A percentile compares a stretch with the other conserved stretches of the same genome.
Conservation (phyloP, 2,329 filamentous ascomycete species). For the Endocalyx cinctus region DNA sequence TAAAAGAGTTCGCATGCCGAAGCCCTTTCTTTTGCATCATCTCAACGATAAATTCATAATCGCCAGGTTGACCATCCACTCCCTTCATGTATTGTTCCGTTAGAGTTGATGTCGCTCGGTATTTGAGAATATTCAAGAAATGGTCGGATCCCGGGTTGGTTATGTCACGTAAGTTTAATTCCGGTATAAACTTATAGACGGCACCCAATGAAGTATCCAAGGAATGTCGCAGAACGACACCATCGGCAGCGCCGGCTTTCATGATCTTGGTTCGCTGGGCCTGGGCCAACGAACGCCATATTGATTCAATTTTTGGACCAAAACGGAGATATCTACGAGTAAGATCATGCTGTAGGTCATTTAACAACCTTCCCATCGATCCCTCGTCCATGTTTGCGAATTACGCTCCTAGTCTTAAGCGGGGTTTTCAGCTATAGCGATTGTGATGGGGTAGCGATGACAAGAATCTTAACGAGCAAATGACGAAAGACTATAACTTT, state of each 20-base stretch:
- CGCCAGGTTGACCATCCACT: conserved; percentile 27
- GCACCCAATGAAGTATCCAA: conserved; percentile 31
- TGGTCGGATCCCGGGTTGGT: conserved; percentile 29
- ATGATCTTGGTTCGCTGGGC: conserved; percentile 30
- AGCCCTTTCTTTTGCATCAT: conserved; percentile 31
- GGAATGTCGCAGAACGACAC: conserved; percentile 30
- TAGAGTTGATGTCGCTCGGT: conserved; percentile 31
- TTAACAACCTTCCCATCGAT: too few species aligned
- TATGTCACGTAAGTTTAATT: conserved; percentile 40
- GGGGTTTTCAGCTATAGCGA: too few species aligned
- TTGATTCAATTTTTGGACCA: conserved; percentile 26
- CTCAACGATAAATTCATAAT: conserved; percentile 28
- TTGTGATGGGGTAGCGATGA: too few species aligned
- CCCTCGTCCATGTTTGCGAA: too few species aligned
- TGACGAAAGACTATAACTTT: too few species aligned
- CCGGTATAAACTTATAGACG: conserved; percentile 36
- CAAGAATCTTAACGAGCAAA: too few species aligned
- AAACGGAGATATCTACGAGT: conserved; percentile 33
- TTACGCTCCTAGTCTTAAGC: too few species aligned
- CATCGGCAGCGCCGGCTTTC: conserved; percentile 27
- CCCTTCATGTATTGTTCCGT: conserved; percentile 30
- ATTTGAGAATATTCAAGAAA: conserved; percentile 33
- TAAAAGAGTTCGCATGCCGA: conserved; percentile 20
- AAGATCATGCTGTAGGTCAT: conserved; percentile 34
- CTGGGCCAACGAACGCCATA: conserved; percentile 36